These are phyloP conservation scores for Fraxinus angustifolia DNA, from an alignment of 305 asterid species.

Conservation along the genomic window DNA sequence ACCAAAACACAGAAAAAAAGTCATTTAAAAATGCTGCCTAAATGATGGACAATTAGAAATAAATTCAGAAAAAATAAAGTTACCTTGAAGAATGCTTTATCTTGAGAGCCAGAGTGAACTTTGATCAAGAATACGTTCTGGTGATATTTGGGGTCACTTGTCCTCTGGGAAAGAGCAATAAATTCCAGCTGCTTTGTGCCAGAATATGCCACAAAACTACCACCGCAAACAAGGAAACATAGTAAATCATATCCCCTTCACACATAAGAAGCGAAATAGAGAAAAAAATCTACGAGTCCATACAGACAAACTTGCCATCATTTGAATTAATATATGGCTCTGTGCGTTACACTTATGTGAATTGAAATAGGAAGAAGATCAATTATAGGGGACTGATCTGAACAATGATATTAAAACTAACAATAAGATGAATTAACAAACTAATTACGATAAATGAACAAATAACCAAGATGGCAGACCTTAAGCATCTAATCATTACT, in stretches of 20 bases:
- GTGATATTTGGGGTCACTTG: constrained; percentile 86
- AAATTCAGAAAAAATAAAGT: no score
- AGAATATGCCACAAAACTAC: constrained; percentile 92
- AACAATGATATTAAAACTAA: no score
- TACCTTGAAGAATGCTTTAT: no score
- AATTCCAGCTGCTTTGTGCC: constrained; percentile 98
- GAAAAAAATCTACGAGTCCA: neutral
- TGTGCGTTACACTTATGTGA: neutral
- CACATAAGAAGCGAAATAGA: constrained; percentile 7
- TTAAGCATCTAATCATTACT: neutral
- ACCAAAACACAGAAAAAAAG: no score
- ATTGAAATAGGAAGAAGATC: neutral
- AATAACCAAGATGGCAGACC: no score
- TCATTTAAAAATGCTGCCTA: no score
- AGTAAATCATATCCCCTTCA: constrained; percentile 8
- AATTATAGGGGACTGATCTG: no score
- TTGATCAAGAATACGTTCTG: constrained; percentile 48
- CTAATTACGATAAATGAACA: neutral
- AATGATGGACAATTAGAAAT: no score
- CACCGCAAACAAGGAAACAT: constrained; percentile 52
- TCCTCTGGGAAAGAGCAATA: constrained; percentile 96
- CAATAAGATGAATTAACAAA: neutral
- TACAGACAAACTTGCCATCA: neutral
- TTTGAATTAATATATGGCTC: neutral
- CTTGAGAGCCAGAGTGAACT: neutral